Conservation (phyloP, 73 alveolate genomes). For the Symbiodinium pilosum region DNA sequence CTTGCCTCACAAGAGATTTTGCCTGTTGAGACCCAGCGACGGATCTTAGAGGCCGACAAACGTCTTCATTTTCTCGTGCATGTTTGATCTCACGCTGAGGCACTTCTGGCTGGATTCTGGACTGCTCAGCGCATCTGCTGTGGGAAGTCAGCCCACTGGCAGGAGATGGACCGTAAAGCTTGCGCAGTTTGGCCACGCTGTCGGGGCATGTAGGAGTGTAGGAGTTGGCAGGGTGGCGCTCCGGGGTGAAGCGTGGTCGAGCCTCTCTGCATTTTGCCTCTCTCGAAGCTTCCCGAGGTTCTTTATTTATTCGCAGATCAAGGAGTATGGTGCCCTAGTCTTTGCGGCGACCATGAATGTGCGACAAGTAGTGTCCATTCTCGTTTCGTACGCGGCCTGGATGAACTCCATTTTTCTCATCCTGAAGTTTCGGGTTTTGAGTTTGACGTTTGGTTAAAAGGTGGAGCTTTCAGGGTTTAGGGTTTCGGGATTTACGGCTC, state of each 20-base stretch:
- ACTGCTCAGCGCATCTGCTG: conserved; percentile 71
- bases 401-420: background rate
- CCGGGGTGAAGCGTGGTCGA: background rate
- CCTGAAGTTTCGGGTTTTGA: background rate
- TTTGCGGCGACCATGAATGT: conserved; percentile 94
- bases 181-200: background rate
- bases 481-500: too few species aligned
- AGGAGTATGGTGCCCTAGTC: conserved; percentile 90
- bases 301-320: conserved; percentile 93
- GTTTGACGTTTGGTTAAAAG: background rate
- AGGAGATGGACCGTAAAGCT: background rate
- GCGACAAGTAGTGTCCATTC: conserved; percentile 91
- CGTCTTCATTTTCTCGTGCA: too few species aligned
- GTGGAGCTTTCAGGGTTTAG: background rate
- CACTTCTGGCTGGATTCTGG: conserved; percentile 43
- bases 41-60: too few species aligned
- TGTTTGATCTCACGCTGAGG: background rate
- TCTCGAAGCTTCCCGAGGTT: conserved; percentile 54
- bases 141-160: conserved; percentile 43
- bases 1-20: background rate
- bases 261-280: too few species aligned
- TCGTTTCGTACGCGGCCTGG: conserved; percentile 61
- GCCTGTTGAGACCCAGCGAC: too few species aligned
- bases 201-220: too few species aligned
- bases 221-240: too few species aligned